Conservation (phyloP, 805 yeast genomes). For the Pachysolen tannophilus region DNA sequence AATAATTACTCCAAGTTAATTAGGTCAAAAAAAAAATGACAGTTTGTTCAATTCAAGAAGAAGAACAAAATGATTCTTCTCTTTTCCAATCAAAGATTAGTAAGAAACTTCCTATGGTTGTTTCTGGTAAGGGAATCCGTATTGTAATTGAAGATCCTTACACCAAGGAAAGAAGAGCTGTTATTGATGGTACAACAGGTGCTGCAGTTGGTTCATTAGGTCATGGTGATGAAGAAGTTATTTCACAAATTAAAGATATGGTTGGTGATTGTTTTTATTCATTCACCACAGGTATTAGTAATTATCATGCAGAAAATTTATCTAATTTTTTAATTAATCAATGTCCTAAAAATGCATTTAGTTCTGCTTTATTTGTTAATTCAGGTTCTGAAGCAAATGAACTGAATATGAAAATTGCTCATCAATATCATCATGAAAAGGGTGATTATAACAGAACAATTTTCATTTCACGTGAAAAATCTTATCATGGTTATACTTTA, state of each 20-base stretch:
- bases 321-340: constrained; percentile 30
- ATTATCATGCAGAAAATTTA: constrained; percentile 24
- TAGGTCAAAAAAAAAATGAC: no score
- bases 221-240: constrained; percentile 25
- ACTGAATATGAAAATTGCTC: constrained; percentile 60
- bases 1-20: no score
- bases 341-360: constrained; percentile 33
- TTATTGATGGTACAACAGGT: constrained; percentile 31
- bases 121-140: constrained; percentile 30
- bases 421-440: constrained; percentile 29
- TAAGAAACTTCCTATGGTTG: constrained; percentile 28
- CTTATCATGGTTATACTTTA: constrained; percentile 39
- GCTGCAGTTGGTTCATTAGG: constrained; percentile 36
- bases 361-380: constrained; percentile 37
- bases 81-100: constrained; percentile 34
- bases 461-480: constrained; percentile 27
- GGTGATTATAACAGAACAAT: constrained; percentile 25
- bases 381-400: constrained; percentile 71
- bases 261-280: constrained; percentile 22
- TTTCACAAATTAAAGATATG: constrained; percentile 23
- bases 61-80: constrained; percentile 19
- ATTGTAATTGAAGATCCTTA: constrained; percentile 27
- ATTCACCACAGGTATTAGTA: constrained; percentile 20
- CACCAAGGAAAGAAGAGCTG: constrained; percentile 23
- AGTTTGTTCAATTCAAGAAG: neutral